Evolutionary conservation across 495 filamentous ascomycete species (phyloP), one percentile per base, ranked within the genome.

Genomic region (Hypomontagnella submonticulosa): DNA sequence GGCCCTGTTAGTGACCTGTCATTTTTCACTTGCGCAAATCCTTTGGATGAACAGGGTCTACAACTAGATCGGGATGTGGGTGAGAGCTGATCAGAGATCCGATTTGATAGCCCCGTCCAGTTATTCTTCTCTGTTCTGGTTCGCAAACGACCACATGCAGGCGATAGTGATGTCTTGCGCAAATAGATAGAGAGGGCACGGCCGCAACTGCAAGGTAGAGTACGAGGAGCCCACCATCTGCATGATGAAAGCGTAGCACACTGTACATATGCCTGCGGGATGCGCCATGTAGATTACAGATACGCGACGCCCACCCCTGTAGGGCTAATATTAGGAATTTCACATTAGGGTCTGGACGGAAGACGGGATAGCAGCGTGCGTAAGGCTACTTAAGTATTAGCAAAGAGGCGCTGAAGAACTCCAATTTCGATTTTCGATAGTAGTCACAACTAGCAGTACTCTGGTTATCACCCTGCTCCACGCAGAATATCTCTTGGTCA

Each of bases 131-230:
- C 48, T 64, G 16, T 20, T 56, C 56, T 60, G 37, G 54, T 30
- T 47, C 44, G 51, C 38, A 65, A 56, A 57, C 61, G 32, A 61
- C 66, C 20, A 38, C 43, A 64, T 69, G 66, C 66, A 65, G 57
- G 55, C 49, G 30, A 51, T 46, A 51, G 51, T 51, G n/a, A 57
- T 69, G 66, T 69, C 66, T 69, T 52, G 60, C 55, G 42, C 44
- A 61, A 36, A 56, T 60, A 52, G 32, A 54, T 64, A 23, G 54
- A 33, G 23, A 27, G 23, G 23, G 23, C 23, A 27, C 23, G 23
- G 23, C 23, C 6, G 23, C 23, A n/a, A 27, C 23, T 27, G 23
- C 23, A 27, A 27, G 23, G 23, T 27, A 15, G 47, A 38, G 43
- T 50, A 34, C 43, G 27, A 43, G 52, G n/a, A n/a, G n/a, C n/a